Base-by-base conservation (phyloP, 2,329 filamentous ascomycete species). In the Ilyonectria sp. region DNA sequence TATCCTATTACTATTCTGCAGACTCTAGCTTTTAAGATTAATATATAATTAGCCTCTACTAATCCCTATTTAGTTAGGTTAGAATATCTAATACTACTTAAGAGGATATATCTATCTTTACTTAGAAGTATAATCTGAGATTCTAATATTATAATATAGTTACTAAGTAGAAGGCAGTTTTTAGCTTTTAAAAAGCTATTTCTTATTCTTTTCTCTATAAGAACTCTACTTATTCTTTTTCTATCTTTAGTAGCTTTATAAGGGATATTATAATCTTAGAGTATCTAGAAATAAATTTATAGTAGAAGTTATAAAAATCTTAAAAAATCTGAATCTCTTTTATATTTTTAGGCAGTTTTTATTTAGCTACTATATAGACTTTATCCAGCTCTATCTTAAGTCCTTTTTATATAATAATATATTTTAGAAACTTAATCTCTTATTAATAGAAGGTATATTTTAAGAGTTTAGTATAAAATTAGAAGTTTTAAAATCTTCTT, bases 101-200 rank as follows among this genome's bases (percentile, higher is more conserved):
- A n/a, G 15, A 2, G 2, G 6, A 43, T 5, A 6, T 43, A 43
- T 43, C 11, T 43, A n/a, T 43, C 6, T 43, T 2, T 43, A 43
- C 1, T n/a, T 19, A 2, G 3, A 43, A n/a, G 1, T n/a, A 43
- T 5, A n/a, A 7, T n/a, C 8, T 17, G 2, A n/a, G 4, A 2
- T 43, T n/a, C 3, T 43, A 43, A 43, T 43, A 43, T 6, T 19
- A 19, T 7, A 43, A 8, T 19, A 43, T 43, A 43, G 11, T 43
- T 43, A 43, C 9, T 43, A 43, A 43, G 15, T n/a, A 43, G n/a
- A 43, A 43, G 11, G 40, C 8, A 8, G 17, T 2, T 11, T 43
- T 43, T 19, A 43, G 15, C 17, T 6, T n/a, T 6, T n/a, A 43
- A 6, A 43, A n/a, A 19, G 8, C 3, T 9, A 8, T 8, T 43